Evolutionary conservation across 768 basidiomycete species (phyloP), one percentile per base, ranked within the genome.

Genomic region (Lactarius indigo): DNA sequence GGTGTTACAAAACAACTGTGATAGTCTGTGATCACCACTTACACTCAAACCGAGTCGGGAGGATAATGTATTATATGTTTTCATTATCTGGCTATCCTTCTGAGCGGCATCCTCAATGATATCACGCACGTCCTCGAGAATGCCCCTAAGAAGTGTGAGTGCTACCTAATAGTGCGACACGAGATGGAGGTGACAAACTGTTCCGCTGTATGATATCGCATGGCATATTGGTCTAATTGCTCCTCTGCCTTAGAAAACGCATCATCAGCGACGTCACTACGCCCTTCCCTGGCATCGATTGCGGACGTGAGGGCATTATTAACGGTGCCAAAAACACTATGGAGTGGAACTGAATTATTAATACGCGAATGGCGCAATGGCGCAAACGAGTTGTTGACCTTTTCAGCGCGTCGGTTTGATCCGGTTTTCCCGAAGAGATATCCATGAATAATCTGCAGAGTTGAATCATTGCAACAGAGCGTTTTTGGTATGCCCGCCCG

Each of bases 51-150:
- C 66, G 20, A 68, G 58, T 35, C 66, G 62, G 18, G 58, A 52
- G 13, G 66, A 64, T 55, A 68, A 31, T n/a, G 62, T 52, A 26
- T 60, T 68, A 47, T 68, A 61, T 1, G 58, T 68, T 47, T 68
- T 68, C 63, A 64, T 47, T 33, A 68, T 64, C 33, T 55, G 41
- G 17, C 54, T 68, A 33, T 68, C 66, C 42, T 68, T 68, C 35
- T 64, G 66, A 63, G 66, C 66, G 5, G 66, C 66, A 30, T 68
- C 66, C 12, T 68, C 66, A n/a, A 68, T 68, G 35, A 68, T 64
- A 50, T 63, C 42, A 41, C 64, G 66, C 7, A 67, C 66, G 41
- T 68, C 66, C 15, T 57, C 66, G 20, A 68, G n/a, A 33, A 68
- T 63, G 33, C 17, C 37, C 44, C 66, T 68, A 26, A 18, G 41